Conservation (phyloP, 1,284 basidiomycete genomes). For the Stereum hirsutum region DNA sequence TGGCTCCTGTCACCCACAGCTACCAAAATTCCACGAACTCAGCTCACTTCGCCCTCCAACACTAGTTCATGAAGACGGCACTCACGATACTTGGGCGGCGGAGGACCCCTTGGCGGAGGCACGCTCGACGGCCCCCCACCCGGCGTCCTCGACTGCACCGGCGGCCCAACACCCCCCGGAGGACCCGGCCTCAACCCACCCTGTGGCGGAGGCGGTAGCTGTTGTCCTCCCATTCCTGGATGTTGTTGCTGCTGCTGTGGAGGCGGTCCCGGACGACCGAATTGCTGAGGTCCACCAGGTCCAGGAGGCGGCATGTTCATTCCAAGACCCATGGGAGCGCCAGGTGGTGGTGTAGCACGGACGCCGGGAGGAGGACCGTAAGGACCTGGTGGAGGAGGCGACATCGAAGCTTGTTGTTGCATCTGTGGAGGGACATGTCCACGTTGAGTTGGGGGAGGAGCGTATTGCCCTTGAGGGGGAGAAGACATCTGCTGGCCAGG, state of each 20-base stretch:
- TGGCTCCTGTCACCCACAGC: constrained; percentile 88
- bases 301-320: constrained; percentile 16
- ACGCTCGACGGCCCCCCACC: background rate
- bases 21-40: too few species aligned
- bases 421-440: constrained; percentile 15
- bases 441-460: constrained; percentile 21
- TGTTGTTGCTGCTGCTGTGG: too few species aligned
- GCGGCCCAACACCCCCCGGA: constrained; percentile 26
- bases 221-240: too few species aligned
- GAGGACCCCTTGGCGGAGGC: constrained; percentile 26
- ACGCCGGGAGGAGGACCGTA: too few species aligned
- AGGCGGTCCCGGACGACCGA: constrained; percentile 7
- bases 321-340: constrained; percentile 16
- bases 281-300: constrained; percentile 17
- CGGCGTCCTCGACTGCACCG: constrained; percentile 16
- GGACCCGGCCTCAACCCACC: constrained; percentile 20
- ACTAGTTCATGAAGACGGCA: constrained; percentile 15
- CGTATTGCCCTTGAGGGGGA: constrained; percentile 23
- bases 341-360: constrained; percentile 34
- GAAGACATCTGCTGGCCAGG: constrained; percentile 18
- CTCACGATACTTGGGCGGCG: constrained; percentile 72
- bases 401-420: constrained; percentile 29
- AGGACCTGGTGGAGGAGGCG: constrained; percentile 19
- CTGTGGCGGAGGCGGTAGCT: constrained; percentile 12
- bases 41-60: constrained; percentile 5